These are phyloP conservation scores for Harringtonia lauricola DNA, from an alignment of 2,329 filamentous ascomycete genomes.

Conservation along the genomic window DNA sequence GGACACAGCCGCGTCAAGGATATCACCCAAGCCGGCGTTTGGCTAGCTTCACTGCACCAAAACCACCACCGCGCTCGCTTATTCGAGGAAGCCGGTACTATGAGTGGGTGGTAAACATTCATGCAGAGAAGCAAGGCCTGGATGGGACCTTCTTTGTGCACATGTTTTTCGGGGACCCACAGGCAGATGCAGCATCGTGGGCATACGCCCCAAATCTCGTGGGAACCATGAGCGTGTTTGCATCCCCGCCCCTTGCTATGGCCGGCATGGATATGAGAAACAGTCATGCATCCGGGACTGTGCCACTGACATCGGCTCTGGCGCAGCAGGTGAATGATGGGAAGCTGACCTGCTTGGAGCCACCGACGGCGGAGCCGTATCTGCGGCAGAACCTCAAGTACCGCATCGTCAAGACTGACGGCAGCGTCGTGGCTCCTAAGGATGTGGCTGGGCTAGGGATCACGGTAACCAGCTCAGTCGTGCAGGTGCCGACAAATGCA, in stretches of 20 bases:
- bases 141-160: slow-evolving; percentile 53
- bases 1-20: background rate
- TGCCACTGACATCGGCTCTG: slow-evolving; percentile 40
- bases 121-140: slow-evolving; percentile 47
- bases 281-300: slow-evolving; percentile 32
- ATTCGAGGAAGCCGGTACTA: slow-evolving; percentile 32
- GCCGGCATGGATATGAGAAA: slow-evolving; percentile 16
- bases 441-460: slow-evolving; percentile 23
- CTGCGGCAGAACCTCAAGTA: slow-evolving; percentile 26
- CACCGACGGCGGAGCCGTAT: slow-evolving; percentile 26
- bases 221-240: slow-evolving; percentile 49
- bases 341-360: slow-evolving; percentile 25
- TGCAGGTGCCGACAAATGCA: slow-evolving; percentile 21
- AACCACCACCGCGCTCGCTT: slow-evolving; percentile 12
- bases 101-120: slow-evolving; percentile 61
- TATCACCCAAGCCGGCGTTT: too few relatives aligned
- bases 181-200: slow-evolving; percentile 37
- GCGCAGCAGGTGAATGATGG: slow-evolving; percentile 28
- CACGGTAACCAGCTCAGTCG: slow-evolving; percentile 25
- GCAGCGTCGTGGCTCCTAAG: slow-evolving; percentile 15
- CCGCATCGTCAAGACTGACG: slow-evolving; percentile 19
- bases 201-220: slow-evolving; percentile 41
- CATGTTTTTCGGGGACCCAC: slow-evolving; percentile 52
- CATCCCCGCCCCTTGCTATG: slow-evolving; percentile 17
- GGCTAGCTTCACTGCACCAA: background rate